These are phyloP conservation scores for Beauveria medogensis DNA, from an alignment of 2,329 filamentous ascomycete genomes.

Conservation along the genomic window DNA sequence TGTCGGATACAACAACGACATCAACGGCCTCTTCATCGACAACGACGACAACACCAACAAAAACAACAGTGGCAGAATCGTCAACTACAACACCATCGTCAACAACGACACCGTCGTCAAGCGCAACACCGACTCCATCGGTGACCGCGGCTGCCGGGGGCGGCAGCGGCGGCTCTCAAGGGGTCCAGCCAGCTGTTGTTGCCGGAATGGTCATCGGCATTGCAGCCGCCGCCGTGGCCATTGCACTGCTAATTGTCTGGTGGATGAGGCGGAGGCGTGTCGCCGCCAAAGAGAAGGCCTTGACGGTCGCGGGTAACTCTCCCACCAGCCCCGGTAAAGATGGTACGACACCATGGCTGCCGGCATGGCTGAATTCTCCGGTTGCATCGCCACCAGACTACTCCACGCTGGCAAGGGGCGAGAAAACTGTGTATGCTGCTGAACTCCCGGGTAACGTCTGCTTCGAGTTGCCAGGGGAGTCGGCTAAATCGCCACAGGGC, in stretches of 20 bases:
- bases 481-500: background rate
- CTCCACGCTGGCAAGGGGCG: background rate
- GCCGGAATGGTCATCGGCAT: slow-evolving; percentile 17
- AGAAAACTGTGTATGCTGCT: background rate
- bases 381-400: background rate
- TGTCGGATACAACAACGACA: background rate
- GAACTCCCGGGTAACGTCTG: background rate
- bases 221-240: slow-evolving; percentile 3
- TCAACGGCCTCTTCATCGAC: background rate
- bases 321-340: background rate
- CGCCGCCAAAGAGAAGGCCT: background rate
- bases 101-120: background rate
- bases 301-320: background rate
- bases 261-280: background rate
- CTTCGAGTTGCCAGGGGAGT: background rate
- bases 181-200: slow-evolving; percentile 12
- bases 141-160: background rate
- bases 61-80: background rate
- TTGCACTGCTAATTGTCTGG: slow-evolving; percentile 4
- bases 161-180: background rate
- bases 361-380: too few species aligned
- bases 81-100: background rate
- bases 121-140: background rate
- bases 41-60: background rate
- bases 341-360: too few species aligned